These are phyloP conservation scores for Linnemannia zychae DNA, from an alignment of 192 early-diverging fungal genomes.

Conservation along the genomic window DNA sequence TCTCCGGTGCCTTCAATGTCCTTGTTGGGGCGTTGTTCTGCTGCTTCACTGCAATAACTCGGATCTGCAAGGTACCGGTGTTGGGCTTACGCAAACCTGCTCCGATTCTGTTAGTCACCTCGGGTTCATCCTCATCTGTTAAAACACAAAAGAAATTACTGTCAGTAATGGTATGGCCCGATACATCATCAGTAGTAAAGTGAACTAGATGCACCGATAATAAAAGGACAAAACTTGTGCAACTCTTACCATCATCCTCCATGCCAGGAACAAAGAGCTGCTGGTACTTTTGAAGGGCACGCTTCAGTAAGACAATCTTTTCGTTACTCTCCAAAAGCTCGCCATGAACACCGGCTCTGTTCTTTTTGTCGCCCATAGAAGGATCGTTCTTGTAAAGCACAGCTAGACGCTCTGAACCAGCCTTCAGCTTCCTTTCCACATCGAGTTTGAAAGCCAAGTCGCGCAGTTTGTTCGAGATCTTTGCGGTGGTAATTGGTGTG, in stretches of 20 bases:
- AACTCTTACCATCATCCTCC: constrained; percentile 73
- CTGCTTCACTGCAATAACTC: constrained; percentile 71
- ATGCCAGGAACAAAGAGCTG: constrained; percentile 84
- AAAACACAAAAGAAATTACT: neutral
- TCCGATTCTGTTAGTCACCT: constrained; percentile 57
- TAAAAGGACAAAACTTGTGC: neutral
- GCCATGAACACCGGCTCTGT: constrained; percentile 64
- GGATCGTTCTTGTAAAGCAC: constrained; percentile 64
- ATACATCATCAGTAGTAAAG: neutral
- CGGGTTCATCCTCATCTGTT: constrained; percentile 61
- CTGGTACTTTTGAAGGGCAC: constrained; percentile 88
- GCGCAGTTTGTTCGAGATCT: constrained; percentile 85
- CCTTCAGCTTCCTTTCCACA: constrained; percentile 94
- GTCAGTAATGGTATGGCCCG: neutral
- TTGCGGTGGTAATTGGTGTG: constrained; percentile 75
- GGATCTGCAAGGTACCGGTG: constrained; percentile 78
- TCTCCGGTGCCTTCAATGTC: constrained; percentile 73
- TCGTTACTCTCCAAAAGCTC: constrained; percentile 80
- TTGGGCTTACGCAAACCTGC: constrained; percentile 78
- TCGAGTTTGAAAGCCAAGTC: constrained; percentile 93
- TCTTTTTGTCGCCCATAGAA: constrained; percentile 65
- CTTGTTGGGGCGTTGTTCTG: constrained; percentile 70
- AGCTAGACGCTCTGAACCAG: constrained; percentile 82
- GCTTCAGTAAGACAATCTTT: constrained; percentile 79
- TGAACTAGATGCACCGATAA: too few relatives aligned